A percentile compares a stretch with the other conserved stretches of the same genome.
Conservation (phyloP, 192 early-diverging fungal genomes). For the Phycomyces nitens region DNA sequence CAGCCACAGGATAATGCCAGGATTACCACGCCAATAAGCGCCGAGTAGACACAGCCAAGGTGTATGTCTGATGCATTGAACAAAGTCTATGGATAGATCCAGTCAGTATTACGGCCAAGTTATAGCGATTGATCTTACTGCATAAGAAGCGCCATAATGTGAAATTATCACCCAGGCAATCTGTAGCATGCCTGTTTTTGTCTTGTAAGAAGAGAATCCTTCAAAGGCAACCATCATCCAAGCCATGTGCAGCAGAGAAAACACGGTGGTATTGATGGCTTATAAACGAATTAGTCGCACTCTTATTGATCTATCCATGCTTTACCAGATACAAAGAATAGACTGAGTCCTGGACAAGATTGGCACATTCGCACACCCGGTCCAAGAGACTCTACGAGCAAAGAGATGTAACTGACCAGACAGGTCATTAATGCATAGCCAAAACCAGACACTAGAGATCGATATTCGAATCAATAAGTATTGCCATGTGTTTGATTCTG, state of each 20-base stretch:
- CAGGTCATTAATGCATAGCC: slow-evolving; percentile 74
- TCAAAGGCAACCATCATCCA: slow-evolving; percentile 81
- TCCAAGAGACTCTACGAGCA: slow-evolving; percentile 63
- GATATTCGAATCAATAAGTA: slow-evolving; percentile 3
- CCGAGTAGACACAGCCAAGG: slow-evolving; percentile 42
- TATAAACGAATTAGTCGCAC: background rate
- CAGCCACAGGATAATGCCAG: slow-evolving; percentile 13
- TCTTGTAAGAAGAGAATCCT: slow-evolving; percentile 42
- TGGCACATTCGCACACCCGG: slow-evolving; percentile 65
- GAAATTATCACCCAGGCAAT: slow-evolving; percentile 50
- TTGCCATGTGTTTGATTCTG: too few species aligned
- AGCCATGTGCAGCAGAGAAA: slow-evolving; percentile 64
- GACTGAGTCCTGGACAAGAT: slow-evolving; percentile 55
- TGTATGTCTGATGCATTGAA: slow-evolving; percentile 37
- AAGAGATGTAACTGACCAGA: slow-evolving; percentile 63
- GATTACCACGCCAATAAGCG: slow-evolving; percentile 33
- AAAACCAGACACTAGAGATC: slow-evolving; percentile 51
- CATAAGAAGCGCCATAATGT: slow-evolving; percentile 69
- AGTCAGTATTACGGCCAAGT: background rate
- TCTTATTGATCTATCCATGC: background rate
- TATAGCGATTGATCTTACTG: slow-evolving; percentile 34
- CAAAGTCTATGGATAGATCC: slow-evolving; percentile 35
- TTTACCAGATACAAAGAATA: slow-evolving; percentile 70
- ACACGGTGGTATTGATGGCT: slow-evolving; percentile 69
- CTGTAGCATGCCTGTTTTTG: slow-evolving; percentile 31